Percentiles rank a stretch among this genome's conserved stretches.
Evolutionary conservation across 108 stramenopile genomes (phyloP).

Genomic region (Schizochytrium sp.): DNA sequence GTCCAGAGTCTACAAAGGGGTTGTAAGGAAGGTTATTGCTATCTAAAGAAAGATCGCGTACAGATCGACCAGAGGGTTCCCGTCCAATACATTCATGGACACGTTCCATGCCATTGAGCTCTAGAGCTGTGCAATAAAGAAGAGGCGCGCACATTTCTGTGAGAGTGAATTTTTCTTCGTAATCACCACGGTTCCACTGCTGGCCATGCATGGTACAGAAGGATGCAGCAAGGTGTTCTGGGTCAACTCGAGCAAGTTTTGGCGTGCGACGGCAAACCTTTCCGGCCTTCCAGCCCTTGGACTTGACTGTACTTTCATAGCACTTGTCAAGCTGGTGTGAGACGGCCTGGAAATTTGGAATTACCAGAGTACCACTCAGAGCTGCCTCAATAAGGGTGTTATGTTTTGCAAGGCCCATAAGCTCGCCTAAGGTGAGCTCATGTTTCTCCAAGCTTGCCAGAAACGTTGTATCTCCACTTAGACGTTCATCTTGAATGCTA

Average conservation of each 20-base stretch:
- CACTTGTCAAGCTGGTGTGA: conserved; percentile 28
- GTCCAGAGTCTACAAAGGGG: conserved; percentile 15
- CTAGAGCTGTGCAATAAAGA: conserved; percentile 54
- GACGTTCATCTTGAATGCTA: conserved; percentile 13
- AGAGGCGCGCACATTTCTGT: conserved; percentile 33
- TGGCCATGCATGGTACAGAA: conserved; percentile 47
- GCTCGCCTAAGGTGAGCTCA: conserved; percentile 29
- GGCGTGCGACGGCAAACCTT: conserved; percentile 43
- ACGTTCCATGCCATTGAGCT: conserved; percentile 33
- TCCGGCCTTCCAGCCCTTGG: background rate
- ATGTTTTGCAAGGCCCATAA: conserved; percentile 26
- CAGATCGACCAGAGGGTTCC: conserved; percentile 29
- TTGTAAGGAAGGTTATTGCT: conserved; percentile 42
- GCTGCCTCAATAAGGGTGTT: conserved; percentile 36
- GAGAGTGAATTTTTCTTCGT: conserved; percentile 29
- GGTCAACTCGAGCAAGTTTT: conserved; percentile 46
- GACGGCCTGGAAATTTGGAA: conserved; percentile 6
- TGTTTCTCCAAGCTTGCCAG: conserved; percentile 2
- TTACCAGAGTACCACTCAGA: conserved; percentile 25
- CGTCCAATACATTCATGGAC: conserved; percentile 51
- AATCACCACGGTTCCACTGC: conserved; percentile 57
- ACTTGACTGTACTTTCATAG: conserved; percentile 28
- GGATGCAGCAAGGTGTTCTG: conserved; percentile 21
- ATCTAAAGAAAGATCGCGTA: conserved; percentile 18
- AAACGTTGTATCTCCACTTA: background rate